phyloP scores from a whole-genome alignment of 768 basidiomycete species.

The Nidularia sp. region DNA sequence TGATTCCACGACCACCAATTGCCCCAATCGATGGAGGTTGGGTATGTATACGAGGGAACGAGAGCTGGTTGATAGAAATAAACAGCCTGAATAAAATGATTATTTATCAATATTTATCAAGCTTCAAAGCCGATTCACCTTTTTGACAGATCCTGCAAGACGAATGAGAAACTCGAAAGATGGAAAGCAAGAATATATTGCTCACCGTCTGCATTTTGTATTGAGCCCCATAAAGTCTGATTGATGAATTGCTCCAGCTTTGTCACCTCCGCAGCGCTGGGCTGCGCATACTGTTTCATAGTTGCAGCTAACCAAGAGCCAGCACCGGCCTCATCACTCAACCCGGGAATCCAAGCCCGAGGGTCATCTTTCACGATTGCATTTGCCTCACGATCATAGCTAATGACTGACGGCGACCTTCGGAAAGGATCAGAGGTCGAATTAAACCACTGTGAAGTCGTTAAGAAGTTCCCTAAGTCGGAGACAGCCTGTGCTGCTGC shows the following conservation, averaged over 20 bases:
- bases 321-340: slow-evolving; percentile 59
- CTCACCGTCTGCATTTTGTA: slow-evolving; percentile 46
- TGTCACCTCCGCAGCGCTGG: slow-evolving; percentile 46
- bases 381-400: slow-evolving; percentile 49
- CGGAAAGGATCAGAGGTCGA: slow-evolving; percentile 46
- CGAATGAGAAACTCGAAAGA: neutral
- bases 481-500: slow-evolving; percentile 37
- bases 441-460: slow-evolving; percentile 51
- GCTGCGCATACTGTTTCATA: slow-evolving; percentile 55
- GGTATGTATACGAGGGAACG: slow-evolving; percentile 44
- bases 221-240: slow-evolving; percentile 40
- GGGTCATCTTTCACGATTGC: slow-evolving; percentile 46
- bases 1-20: slow-evolving; percentile 59
- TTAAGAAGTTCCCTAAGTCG: slow-evolving; percentile 52
- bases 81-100: slow-evolving; percentile 28
- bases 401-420: slow-evolving; percentile 49
- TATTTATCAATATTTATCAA: neutral
- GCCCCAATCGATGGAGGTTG: slow-evolving; percentile 41
- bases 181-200: neutral
- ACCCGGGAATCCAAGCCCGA: slow-evolving; percentile 55
- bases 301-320: slow-evolving; percentile 54
- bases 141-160: slow-evolving; percentile 44
- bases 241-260: slow-evolving; percentile 49
- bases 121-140: slow-evolving; percentile 19
- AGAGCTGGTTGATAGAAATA: slow-evolving; percentile 47